Evolutionary conservation across 768 basidiomycete genomes (phyloP).

Genomic region (Lactifluus hygrophoroides): DNA sequence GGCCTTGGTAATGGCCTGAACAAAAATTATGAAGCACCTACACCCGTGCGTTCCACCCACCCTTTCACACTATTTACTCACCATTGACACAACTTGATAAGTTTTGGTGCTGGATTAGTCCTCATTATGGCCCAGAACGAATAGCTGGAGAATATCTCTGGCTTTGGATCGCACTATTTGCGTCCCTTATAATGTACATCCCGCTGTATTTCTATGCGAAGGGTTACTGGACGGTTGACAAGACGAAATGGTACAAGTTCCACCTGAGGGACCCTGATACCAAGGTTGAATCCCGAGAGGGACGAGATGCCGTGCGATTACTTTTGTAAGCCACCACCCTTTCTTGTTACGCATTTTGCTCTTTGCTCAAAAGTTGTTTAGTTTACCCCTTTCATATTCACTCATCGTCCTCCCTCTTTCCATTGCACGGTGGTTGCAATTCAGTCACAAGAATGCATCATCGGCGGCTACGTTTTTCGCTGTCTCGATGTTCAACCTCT

Average conservation of each 20-base stretch:
- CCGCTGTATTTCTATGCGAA: constrained; percentile 24
- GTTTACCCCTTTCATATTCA: constrained; percentile 26
- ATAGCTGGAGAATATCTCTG: neutral
- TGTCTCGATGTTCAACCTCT: constrained; percentile 26
- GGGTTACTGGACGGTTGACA: constrained; percentile 24
- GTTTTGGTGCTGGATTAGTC: no score
- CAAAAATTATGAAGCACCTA: constrained; percentile 28
- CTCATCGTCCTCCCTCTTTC: constrained; percentile 34
- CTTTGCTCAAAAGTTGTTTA: no score
- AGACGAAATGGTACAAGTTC: constrained; percentile 30
- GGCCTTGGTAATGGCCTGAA: constrained; percentile 24
- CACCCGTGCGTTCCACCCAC: constrained; percentile 25
- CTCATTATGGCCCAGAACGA: neutral
- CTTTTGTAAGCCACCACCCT: neutral
- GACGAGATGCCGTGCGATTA: neutral
- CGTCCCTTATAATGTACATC: constrained; percentile 30
- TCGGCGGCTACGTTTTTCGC: constrained; percentile 30
- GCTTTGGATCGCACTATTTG: constrained; percentile 33
- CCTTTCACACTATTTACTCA: neutral
- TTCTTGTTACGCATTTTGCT: no score
- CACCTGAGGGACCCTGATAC: neutral
- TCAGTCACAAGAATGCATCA: constrained; percentile 22
- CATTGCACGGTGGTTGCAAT: constrained; percentile 34
- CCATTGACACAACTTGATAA: neutral
- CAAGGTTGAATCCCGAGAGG: neutral